Conservation (phyloP, 2,329 filamentous ascomycete genomes). For the Xylaria digitata region DNA sequence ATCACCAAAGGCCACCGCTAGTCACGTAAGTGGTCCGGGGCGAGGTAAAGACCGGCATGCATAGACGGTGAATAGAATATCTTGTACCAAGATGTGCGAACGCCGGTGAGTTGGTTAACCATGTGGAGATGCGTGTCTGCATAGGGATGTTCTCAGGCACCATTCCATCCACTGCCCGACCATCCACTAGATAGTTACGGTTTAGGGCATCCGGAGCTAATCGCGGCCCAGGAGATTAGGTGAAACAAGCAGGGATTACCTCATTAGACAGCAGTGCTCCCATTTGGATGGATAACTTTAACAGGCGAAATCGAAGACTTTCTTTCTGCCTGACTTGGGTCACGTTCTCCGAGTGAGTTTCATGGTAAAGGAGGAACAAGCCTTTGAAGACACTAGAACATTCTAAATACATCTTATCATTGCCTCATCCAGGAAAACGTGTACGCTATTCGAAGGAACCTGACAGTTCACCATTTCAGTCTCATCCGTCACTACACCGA, state of each 20-base stretch:
- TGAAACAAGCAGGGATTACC: conserved; percentile 38
- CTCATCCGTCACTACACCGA: not conserved
- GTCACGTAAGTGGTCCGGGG: conserved; percentile 3
- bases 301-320: not conserved
- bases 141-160: conserved; percentile 29
- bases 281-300: not conserved
- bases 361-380: not conserved
- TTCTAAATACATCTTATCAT: conserved; percentile 11
- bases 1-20: not conserved
- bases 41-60: not conserved
- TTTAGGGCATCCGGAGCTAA: conserved; percentile 35
- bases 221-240: conserved; percentile 38
- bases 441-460: conserved; percentile 1
- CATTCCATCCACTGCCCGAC: conserved; percentile 3
- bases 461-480: conserved; percentile 9
- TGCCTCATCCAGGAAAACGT: not conserved
- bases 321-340: conserved; percentile 12
- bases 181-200: not conserved
- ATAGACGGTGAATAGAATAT: not conserved
- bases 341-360: conserved; percentile 5
- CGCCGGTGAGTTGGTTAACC: conserved; percentile 26
- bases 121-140: conserved; percentile 17
- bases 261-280: too few species aligned
- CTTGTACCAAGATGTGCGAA: conserved; percentile 25
- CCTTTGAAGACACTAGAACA: conserved; percentile 1